A percentile compares a stretch with the other conserved stretches of the same genome.
phyloP scores from a whole-genome alignment of 2,329 filamentous ascomycete genomes.

The Trichoderma lentiforme region DNA sequence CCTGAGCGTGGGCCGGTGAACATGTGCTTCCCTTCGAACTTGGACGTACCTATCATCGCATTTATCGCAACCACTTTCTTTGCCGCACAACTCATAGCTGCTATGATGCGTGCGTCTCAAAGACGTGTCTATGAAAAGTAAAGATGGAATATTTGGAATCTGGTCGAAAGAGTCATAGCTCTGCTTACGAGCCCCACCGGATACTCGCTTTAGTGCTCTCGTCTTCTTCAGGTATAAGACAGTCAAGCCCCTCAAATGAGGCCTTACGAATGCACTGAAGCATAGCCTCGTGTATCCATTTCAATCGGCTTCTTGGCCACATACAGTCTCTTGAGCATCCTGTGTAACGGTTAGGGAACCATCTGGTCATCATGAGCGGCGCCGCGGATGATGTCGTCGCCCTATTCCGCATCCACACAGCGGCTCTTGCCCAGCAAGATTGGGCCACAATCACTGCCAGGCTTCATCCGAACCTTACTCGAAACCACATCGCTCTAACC shows the following conservation, averaged over 20 bases:
- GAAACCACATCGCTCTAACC: neutral
- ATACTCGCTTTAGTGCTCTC: neutral
- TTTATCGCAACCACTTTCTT: neutral
- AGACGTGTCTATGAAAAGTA: neutral
- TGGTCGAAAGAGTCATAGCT: neutral
- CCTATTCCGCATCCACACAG: neutral
- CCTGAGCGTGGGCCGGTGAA: neutral
- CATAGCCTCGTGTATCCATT: neutral
- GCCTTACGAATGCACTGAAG: neutral
- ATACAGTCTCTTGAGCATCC: neutral
- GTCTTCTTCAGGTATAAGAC: neutral
- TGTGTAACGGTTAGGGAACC: neutral
- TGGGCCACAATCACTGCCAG: neutral
- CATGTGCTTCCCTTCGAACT: neutral
- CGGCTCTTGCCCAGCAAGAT: neutral
- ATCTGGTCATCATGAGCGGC: neutral
- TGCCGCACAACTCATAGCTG: neutral
- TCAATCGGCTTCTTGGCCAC: neutral
- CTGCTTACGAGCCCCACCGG: neutral
- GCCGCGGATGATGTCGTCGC: neutral
- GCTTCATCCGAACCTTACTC: neutral
- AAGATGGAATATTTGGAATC: neutral
- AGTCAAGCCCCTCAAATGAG: neutral
- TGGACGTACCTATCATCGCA: neutral
- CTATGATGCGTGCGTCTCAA: neutral